Evolutionary conservation across 2,329 filamentous ascomycete genomes (phyloP).

Genomic region (Leptodontidium sp.): DNA sequence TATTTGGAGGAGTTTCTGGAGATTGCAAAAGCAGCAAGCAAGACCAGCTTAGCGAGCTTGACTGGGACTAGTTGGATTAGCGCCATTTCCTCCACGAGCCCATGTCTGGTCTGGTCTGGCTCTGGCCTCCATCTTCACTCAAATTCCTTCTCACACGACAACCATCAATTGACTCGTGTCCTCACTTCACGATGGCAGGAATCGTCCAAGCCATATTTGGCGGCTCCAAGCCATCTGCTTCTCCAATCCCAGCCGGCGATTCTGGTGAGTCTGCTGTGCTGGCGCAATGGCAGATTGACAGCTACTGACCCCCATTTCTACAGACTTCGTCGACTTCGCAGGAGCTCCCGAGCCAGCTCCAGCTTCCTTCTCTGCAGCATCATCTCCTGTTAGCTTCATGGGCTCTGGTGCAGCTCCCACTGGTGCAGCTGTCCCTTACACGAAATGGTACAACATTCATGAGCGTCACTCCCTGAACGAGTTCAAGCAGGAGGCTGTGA

Average conservation of each 20-base stretch:
- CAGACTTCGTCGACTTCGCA: conserved; percentile 95
- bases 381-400: conserved; percentile 56
- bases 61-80: conserved; percentile 10
- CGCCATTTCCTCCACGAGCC: not conserved
- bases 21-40: not conserved
- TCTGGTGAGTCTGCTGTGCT: conserved; percentile 62
- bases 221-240: conserved; percentile 67
- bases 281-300: conserved; percentile 19
- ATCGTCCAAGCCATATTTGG: conserved; percentile 68
- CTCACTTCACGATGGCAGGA: conserved; percentile 42
- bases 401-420: conserved; percentile 55
- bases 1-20: not conserved
- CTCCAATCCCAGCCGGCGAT: conserved; percentile 61
- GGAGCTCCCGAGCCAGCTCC: conserved; percentile 74
- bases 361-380: conserved; percentile 54
- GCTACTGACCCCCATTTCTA: conserved; percentile 35
- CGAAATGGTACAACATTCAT: conserved; percentile 96
- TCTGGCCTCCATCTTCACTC: not conserved
- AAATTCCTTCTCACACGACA: conserved; percentile 19
- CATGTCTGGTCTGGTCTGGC: not conserved
- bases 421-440: conserved; percentile 71
- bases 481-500: conserved; percentile 86
- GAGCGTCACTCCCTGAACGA: conserved; percentile 85
- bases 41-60: not conserved
- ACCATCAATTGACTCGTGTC: conserved; percentile 27